A percentile compares a stretch with the other conserved stretches of the same genome.
Conservation (phyloP, 2,329 filamentous ascomycete genomes). For the Phaeosphaeriaceae sp. region DNA sequence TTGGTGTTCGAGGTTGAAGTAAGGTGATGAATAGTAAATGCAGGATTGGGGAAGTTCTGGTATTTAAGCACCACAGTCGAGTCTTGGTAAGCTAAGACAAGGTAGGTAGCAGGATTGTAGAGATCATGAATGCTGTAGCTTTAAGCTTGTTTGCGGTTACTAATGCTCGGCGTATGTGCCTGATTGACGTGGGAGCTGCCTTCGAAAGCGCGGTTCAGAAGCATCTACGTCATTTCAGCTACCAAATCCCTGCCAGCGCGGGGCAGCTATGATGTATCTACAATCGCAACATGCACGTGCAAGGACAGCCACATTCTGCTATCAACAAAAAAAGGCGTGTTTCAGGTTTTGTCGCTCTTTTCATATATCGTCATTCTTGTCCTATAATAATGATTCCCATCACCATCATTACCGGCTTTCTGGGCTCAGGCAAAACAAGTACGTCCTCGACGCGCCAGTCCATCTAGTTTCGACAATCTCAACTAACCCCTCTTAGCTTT, state of each 20-base stretch:
- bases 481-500: slow-evolving; percentile 58
- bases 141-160: neutral
- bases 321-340: too few relatives aligned
- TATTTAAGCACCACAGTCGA: slow-evolving; percentile 17
- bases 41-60: too few relatives aligned
- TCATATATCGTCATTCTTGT: neutral
- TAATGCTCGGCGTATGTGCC: slow-evolving; percentile 11
- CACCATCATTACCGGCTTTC: slow-evolving; percentile 94
- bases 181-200: slow-evolving; percentile 3
- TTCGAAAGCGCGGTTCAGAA: neutral
- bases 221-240: slow-evolving; percentile 14
- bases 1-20: slow-evolving; percentile 9
- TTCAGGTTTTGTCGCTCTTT: slow-evolving; percentile 6
- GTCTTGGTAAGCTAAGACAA: slow-evolving; percentile 3
- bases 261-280: slow-evolving; percentile 4
- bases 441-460: slow-evolving; percentile 10
- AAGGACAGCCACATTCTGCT: neutral
- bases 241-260: neutral
- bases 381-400: slow-evolving; percentile 67
- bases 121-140: slow-evolving; percentile 1
- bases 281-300: slow-evolving; percentile 3
- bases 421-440: slow-evolving; percentile 93
- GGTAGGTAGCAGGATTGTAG: slow-evolving; percentile 8
- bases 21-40: slow-evolving; percentile 6
- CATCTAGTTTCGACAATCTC: slow-evolving; percentile 48